A percentile compares a stretch with the other conserved stretches of the same genome.
phyloP scores from a whole-genome alignment of 164 flowering plant genomes.

The Vitis vinifera region DNA sequence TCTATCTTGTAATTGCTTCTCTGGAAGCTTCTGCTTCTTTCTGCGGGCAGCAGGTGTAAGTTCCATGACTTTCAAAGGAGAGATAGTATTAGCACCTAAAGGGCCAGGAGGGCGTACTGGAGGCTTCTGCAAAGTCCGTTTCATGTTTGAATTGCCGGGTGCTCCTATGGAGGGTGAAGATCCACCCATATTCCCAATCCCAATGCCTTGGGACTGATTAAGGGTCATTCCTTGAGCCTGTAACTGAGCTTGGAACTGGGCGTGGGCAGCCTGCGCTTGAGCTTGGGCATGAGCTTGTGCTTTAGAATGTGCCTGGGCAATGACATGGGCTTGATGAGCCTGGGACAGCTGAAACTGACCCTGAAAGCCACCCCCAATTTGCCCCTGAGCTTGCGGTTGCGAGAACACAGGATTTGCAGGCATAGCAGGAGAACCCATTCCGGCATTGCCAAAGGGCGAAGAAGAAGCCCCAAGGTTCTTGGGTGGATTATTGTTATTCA shows the following conservation, averaged over 20 bases:
- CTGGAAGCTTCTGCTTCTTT: constrained; percentile 49
- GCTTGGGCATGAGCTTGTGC: constrained; percentile 44
- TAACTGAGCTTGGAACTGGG: constrained; percentile 58
- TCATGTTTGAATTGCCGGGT: constrained; percentile 23
- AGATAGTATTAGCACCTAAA: constrained; percentile 20
- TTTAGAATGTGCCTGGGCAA: constrained; percentile 37
- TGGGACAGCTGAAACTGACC: constrained; percentile 47
- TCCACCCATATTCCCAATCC: constrained; percentile 37
- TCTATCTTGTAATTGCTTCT: constrained; percentile 38
- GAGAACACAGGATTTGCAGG: constrained; percentile 37
- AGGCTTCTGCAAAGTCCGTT: constrained; percentile 32
- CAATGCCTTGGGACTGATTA: constrained; percentile 33
- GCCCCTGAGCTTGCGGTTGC: constrained; percentile 42
- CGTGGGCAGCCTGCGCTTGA: constrained; percentile 45
- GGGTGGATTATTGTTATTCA: constrained; percentile 49
- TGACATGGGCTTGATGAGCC: constrained; percentile 40
- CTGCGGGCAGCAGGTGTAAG: constrained; percentile 40
- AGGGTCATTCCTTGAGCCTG: constrained; percentile 56
- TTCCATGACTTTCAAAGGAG: constrained; percentile 37
- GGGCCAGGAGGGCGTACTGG: constrained; percentile 29
- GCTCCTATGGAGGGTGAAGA: constrained; percentile 38
- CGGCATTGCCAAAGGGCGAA: constrained; percentile 55
- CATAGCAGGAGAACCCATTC: constrained; percentile 32
- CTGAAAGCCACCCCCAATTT: constrained; percentile 40
- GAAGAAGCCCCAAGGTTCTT: constrained; percentile 46